phyloP scores from a whole-genome alignment of 441 rosid species.

The Populus hybrid region DNA sequence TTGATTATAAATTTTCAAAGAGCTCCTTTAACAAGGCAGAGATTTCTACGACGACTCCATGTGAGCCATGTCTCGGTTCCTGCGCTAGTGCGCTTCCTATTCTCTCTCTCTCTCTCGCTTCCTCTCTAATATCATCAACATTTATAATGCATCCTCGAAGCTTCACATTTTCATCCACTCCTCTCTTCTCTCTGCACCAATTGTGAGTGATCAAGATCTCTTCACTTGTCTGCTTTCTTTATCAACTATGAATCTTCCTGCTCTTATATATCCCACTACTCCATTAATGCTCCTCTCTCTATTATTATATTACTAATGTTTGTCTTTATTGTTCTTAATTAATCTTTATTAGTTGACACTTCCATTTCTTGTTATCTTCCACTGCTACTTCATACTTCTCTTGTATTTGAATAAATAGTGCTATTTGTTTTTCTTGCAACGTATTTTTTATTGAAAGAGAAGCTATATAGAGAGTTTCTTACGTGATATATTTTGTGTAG shows the following conservation, averaged over 20 bases:
- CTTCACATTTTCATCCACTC: conserved; percentile 27
- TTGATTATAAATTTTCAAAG: conserved; percentile 14
- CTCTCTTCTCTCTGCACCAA: conserved; percentile 14
- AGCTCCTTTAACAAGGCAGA: conserved; percentile 31
- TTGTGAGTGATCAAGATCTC: conserved; percentile 24
- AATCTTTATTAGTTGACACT: not conserved
- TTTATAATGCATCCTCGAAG: conserved; percentile 26
- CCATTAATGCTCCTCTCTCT: not conserved
- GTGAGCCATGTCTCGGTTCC: conserved; percentile 53
- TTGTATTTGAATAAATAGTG: not conserved
- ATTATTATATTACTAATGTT: not conserved
- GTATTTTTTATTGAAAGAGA: not conserved
- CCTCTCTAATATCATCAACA: conserved; percentile 2
- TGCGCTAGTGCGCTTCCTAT: conserved; percentile 29
- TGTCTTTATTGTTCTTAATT: not conserved
- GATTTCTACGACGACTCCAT: conserved; percentile 45
- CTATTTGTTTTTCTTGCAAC: conserved; percentile 9
- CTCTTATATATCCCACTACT: not conserved
- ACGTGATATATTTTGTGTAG: conserved; percentile 24
- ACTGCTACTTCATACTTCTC: not conserved
- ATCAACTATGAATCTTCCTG: not conserved
- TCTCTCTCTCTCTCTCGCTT: conserved; percentile 17
- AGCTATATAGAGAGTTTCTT: not conserved
- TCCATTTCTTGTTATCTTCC: not conserved
- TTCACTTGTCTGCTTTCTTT: conserved; percentile 7